Conservation (phyloP, 1,284 basidiomycete species). For the Moesziomyces antarcticus region DNA sequence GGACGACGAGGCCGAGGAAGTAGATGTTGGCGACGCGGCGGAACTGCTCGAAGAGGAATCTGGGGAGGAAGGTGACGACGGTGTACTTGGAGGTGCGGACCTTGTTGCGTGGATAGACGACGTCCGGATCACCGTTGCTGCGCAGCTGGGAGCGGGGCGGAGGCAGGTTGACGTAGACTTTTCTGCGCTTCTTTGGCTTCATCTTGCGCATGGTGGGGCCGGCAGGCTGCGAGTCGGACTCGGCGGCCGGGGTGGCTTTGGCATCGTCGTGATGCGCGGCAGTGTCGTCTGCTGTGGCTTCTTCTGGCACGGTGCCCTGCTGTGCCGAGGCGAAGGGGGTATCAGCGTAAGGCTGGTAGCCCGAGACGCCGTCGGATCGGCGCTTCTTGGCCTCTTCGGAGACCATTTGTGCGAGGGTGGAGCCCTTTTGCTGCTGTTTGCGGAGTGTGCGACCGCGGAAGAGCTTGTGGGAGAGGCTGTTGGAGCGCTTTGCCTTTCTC, state of each 20-base stretch:
- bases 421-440: slow-evolving; percentile 34
- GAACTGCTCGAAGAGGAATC: slow-evolving; percentile 66
- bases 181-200: slow-evolving; percentile 58
- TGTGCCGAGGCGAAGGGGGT: slow-evolving; percentile 57
- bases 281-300: slow-evolving; percentile 33
- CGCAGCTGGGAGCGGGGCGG: slow-evolving; percentile 75
- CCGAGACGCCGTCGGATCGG: slow-evolving; percentile 32
- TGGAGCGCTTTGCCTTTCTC: slow-evolving; percentile 37
- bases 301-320: slow-evolving; percentile 41
- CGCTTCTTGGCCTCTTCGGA: slow-evolving; percentile 38
- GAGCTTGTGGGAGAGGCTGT: slow-evolving; percentile 51
- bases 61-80: slow-evolving; percentile 84
- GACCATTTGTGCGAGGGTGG: slow-evolving; percentile 31
- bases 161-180: slow-evolving; percentile 61
- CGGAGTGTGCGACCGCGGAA: slow-evolving; percentile 53
- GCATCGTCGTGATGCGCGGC: slow-evolving; percentile 19
- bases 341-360: slow-evolving; percentile 38
- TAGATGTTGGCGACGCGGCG: slow-evolving; percentile 88
- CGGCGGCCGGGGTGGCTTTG: neutral
- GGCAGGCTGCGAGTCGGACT: slow-evolving; percentile 13
- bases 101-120: slow-evolving; percentile 88
- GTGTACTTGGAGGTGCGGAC: slow-evolving; percentile 95
- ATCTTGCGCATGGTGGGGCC: slow-evolving; percentile 49
- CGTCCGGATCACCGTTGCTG: slow-evolving; percentile 79
- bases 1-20: slow-evolving; percentile 83